These are phyloP conservation scores for Pichia sorboxylosa DNA, from an alignment of 1,139 yeast species.

Conservation along the genomic window DNA sequence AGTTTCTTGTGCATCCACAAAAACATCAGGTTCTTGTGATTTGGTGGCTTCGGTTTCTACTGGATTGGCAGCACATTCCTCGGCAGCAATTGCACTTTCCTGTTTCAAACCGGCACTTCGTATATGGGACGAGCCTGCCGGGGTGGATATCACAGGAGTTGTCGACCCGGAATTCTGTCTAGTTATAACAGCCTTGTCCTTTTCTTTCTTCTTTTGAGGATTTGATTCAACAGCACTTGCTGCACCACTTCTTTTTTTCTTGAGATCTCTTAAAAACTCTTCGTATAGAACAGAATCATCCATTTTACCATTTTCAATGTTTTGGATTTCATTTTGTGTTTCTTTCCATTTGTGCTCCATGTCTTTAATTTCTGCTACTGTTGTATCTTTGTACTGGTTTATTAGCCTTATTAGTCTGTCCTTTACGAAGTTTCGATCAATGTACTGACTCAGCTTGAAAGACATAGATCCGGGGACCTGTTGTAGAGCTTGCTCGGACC, in stretches of 20 bases:
- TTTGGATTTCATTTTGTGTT: slow-evolving; percentile 19
- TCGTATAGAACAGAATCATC: slow-evolving; percentile 20
- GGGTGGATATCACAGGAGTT: no score
- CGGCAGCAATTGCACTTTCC: no score
- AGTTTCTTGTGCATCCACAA: slow-evolving; percentile 4
- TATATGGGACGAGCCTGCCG: no score
- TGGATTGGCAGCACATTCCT: no score
- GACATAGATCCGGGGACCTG: slow-evolving; percentile 24
- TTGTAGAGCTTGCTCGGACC: slow-evolving; percentile 19
- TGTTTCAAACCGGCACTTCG: no score
- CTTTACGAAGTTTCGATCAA: slow-evolving; percentile 22
- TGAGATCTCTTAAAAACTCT: slow-evolving; percentile 16
- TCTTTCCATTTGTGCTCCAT: slow-evolving; percentile 19
- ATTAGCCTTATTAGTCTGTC: slow-evolving; percentile 23
- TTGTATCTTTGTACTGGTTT: slow-evolving; percentile 22
- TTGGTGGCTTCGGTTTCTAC: no score
- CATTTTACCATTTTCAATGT: slow-evolving; percentile 22
- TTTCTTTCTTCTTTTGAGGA: no score
- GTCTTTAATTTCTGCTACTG: slow-evolving; percentile 21
- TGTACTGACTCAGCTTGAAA: slow-evolving; percentile 20
- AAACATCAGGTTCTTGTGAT: no score
- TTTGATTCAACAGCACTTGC: no score
- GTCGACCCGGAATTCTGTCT: no score
- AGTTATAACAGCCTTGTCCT: no score
- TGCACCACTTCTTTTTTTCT: slow-evolving; percentile 6